phyloP scores from a whole-genome alignment of 805 yeast genomes.

The Yamadazyma paraphyllophila region DNA sequence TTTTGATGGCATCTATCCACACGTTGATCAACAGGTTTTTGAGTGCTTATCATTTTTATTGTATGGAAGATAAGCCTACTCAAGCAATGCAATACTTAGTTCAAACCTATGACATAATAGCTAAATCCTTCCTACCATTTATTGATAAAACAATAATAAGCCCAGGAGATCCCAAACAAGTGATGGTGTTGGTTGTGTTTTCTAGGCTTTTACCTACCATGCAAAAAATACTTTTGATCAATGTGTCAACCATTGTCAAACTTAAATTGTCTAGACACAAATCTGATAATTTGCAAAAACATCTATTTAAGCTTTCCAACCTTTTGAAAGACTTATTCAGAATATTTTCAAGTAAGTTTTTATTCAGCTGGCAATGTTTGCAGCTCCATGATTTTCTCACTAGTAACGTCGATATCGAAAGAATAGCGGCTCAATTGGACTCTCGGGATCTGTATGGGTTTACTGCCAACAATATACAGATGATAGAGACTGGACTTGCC shows the following conservation, averaged over 20 bases:
- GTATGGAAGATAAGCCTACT: conserved; percentile 23
- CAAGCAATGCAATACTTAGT: conserved; percentile 33
- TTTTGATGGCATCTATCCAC: conserved; percentile 16
- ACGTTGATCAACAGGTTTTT: conserved; percentile 19
- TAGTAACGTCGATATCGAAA: conserved; percentile 27
- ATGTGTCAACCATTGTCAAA: neutral
- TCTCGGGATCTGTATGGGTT: conserved; percentile 3
- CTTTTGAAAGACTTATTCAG: conserved; percentile 4
- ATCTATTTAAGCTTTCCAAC: conserved; percentile 20
- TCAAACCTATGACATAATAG: conserved; percentile 24
- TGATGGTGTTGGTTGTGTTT: neutral
- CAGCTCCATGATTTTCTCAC: conserved; percentile 48
- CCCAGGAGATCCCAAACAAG: conserved; percentile 15
- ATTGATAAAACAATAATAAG: conserved; percentile 3
- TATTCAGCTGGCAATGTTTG: conserved; percentile 61
- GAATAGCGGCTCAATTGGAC: neutral
- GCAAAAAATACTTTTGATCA: neutral
- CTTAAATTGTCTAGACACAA: neutral
- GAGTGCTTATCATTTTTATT: conserved; percentile 32
- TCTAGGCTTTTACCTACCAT: neutral
- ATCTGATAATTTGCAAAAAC: conserved; percentile 11
- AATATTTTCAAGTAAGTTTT: conserved; percentile 50
- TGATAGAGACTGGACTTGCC: neutral
- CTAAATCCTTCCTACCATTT: conserved; percentile 16
- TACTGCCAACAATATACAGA: conserved; percentile 5